Percentiles rank a stretch among this genome's conserved stretches.
phyloP scores from a whole-genome alignment of 192 early-diverging fungal genomes.

The Coemansia sp. region DNA sequence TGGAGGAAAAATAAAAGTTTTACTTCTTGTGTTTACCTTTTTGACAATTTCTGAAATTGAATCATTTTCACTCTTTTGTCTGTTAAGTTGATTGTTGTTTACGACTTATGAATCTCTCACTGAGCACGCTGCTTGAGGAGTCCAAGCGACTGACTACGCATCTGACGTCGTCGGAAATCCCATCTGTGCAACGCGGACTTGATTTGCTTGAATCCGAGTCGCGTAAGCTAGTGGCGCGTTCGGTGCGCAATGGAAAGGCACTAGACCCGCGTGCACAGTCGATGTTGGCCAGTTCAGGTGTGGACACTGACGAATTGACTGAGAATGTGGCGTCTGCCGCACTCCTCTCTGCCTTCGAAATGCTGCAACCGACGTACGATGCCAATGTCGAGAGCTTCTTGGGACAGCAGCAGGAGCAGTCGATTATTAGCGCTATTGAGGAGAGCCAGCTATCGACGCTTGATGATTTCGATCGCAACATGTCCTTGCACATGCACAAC shows the following conservation, averaged over 20 bases:
- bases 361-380: constrained; percentile 70
- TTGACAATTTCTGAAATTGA: background rate
- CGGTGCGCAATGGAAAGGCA: constrained; percentile 32
- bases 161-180: constrained; percentile 65
- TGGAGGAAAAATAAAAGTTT: background rate
- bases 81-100: background rate
- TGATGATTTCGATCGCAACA: constrained; percentile 65
- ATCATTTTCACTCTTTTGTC: background rate
- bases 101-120: constrained; percentile 17
- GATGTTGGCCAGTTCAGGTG: constrained; percentile 76
- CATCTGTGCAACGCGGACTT: constrained; percentile 80
- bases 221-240: constrained; percentile 63
- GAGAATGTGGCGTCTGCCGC: constrained; percentile 64
- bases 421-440: constrained; percentile 75
- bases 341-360: constrained; percentile 71
- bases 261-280: constrained; percentile 58
- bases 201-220: constrained; percentile 88
- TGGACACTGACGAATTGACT: constrained; percentile 72
- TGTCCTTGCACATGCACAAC: constrained; percentile 56
- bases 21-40: constrained; percentile 1
- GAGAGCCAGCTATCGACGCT: constrained; percentile 61
- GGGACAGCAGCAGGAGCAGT: constrained; percentile 71
- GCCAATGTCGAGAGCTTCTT: constrained; percentile 84
- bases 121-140: constrained; percentile 65
- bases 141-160: constrained; percentile 75